Evolutionary conservation across 805 yeast species (phyloP), one percentile per base, ranked within the genome.

Genomic region (Kuraishia floccosa): DNA sequence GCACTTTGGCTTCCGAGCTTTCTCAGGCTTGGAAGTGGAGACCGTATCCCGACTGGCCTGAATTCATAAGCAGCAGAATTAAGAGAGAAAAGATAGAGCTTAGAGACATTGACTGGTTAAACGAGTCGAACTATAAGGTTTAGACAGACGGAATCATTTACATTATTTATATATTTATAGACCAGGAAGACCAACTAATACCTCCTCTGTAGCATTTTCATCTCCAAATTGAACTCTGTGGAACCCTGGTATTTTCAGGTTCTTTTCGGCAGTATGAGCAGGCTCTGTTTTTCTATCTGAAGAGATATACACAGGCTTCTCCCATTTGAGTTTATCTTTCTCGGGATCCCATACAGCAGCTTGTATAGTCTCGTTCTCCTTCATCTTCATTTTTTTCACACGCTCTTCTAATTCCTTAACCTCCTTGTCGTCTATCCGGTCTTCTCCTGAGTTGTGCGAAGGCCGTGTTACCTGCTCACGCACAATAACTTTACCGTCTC

Each of bases 401-500:
- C 63, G 52, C 3, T 41, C 33, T 30, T 53, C 42, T 17, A 54
- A 33, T 23, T 57, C 54, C n/a, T 50, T 51, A 11, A 55, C 49
- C 17, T 52, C 64, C 16, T 58, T 58, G 26, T 30, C 31, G 23
- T 29, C 31, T 14, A 13, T 27, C 12, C 21, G 13, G 4, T 23
- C 27, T 23, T 23, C 23, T 6, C 20, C 24, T 11, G 28, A 26
- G 4, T 26, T 20, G 18, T 26, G 20, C 16, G 17, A 8, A 25
- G 15, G 20, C 16, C 13, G 12, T 25, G 27, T 44, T 0, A 32
- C 50, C 43, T 48, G 62, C 35, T 77, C 85, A 13, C 63, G 66
- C 60, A 80, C 60, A 7, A 64, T 61, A 2, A 83, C 94, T 46
- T 83, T 83, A 6, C 95, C 94, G 36, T 87, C 79, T 25, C 68